These are phyloP conservation scores for Puccinellia tenuiflora DNA, from an alignment of 176 grass and related monocot genomes.

Conservation along the genomic window DNA sequence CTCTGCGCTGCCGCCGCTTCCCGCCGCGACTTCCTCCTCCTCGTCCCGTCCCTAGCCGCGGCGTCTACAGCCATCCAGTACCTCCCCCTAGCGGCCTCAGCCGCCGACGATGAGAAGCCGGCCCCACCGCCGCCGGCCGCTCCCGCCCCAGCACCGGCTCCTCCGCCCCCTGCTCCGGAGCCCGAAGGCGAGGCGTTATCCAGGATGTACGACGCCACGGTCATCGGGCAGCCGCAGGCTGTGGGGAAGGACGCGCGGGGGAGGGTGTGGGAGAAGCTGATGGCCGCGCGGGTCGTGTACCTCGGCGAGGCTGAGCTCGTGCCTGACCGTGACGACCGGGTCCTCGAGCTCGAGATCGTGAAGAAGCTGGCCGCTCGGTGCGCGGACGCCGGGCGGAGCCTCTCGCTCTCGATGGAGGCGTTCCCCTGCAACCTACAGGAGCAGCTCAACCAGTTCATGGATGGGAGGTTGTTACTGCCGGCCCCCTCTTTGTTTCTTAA, in stretches of 20 bases:
- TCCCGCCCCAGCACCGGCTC: not conserved
- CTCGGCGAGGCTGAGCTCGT: constrained; percentile 92
- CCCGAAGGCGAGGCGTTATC: constrained; percentile 45
- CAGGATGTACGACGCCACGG: constrained; percentile 89
- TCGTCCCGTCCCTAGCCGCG: constrained; percentile 56
- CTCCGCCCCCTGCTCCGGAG: constrained; percentile 12
- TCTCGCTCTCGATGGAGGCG: constrained; percentile 69
- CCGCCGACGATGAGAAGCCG: constrained; percentile 34
- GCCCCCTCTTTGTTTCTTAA: not conserved
- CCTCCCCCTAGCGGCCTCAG: constrained; percentile 34
- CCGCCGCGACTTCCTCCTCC: constrained; percentile 61
- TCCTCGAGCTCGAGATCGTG: constrained; percentile 79
- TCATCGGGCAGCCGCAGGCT: constrained; percentile 86
- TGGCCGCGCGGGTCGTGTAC: constrained; percentile 86
- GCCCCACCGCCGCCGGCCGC: not conserved
- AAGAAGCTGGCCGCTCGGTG: constrained; percentile 54
- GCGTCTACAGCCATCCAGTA: constrained; percentile 44
- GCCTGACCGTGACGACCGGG: constrained; percentile 74
- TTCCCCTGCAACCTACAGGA: constrained; percentile 83
- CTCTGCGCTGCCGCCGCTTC: constrained; percentile 21
- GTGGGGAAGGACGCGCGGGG: constrained; percentile 74
- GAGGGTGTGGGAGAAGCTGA: constrained; percentile 96
- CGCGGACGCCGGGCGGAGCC: constrained; percentile 39
- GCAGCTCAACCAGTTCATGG: constrained; percentile 73
- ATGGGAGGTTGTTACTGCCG: constrained; percentile 53